Evolutionary conservation across 2,329 filamentous ascomycete genomes (phyloP), one percentile per base, ranked within the genome.

Genomic region (Fusarium pseudonygamai): DNA sequence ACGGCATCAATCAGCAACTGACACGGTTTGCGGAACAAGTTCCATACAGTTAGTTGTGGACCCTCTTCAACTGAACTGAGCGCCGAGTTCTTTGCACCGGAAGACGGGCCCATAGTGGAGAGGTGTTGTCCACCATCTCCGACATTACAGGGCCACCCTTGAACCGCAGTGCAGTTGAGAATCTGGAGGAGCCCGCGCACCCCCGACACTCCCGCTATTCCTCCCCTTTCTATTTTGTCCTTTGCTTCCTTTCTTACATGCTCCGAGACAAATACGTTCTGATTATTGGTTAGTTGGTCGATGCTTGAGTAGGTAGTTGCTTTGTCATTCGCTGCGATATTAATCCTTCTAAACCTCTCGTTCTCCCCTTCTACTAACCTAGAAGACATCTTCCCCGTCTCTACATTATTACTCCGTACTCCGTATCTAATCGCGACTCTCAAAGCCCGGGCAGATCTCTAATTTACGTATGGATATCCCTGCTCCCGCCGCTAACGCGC

Each of bases 51-150:
- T 65, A 40, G 28, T 32, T 65, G 67, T 69, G 67, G 67, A 65
- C 36, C 66, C 59, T 65, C 36, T 37, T 64, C 37, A 67, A 67
- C 55, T 68, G 32, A 69, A 68, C 52, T 69, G 56, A 67, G 52
- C 56, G 66, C 60, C 61, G 60, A 67, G 62, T 56, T 72, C 53
- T 58, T 67, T 55, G 60, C 61, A 46, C 62, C 69, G 63, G 59
- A 67, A 52, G 60, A 70, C 67, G 52, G 43, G 71, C 58, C 65
- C 68, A 73, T 73, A 75, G 75, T 71, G 71, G 71, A 64, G 71
- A 49, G 60, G 37, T 63, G 42, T 60, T 66, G 53, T 78, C 74
- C 75, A 74, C 72, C 70, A 75, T 75, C 71, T 77, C 75, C 74
- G 74, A 73, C 57, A 59, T 49, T 55, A 45, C 64, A 69, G 64